Conservation (phyloP, 2,329 filamentous ascomycete genomes). For the Mycosphaerella arachidis region DNA sequence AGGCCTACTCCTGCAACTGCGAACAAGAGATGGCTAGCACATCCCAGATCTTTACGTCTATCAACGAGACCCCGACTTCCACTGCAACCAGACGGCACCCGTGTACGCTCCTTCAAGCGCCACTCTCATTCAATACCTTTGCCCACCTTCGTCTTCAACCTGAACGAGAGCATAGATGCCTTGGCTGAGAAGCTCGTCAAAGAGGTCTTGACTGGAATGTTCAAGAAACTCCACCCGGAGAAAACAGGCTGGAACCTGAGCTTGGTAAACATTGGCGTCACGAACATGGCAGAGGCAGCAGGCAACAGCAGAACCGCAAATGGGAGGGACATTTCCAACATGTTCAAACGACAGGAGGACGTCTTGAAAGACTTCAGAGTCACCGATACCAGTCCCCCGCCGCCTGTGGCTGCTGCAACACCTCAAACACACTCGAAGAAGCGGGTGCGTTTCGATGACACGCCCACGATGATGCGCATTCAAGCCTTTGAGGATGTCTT, state of each 20-base stretch:
- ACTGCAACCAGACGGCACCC: slow-evolving; percentile 50
- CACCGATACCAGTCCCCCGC: slow-evolving; percentile 36
- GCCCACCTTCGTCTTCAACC: slow-evolving; percentile 67
- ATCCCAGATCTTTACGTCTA: slow-evolving; percentile 75
- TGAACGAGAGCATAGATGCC: slow-evolving; percentile 54
- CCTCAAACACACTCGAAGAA: neutral
- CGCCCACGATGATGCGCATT: neutral
- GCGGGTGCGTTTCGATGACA: slow-evolving; percentile 2
- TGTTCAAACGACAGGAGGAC: slow-evolving; percentile 74
- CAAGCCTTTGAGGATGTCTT: slow-evolving; percentile 12
- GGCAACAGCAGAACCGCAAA: slow-evolving; percentile 41
- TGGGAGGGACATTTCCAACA: slow-evolving; percentile 71
- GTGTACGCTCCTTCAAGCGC: slow-evolving; percentile 59
- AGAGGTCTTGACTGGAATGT: slow-evolving; percentile 66
- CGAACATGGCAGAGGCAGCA: slow-evolving; percentile 65
- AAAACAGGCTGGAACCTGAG: slow-evolving; percentile 71
- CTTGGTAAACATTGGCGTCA: slow-evolving; percentile 79
- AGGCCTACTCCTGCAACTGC: neutral
- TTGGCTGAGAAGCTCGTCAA: slow-evolving; percentile 65
- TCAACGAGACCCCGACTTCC: slow-evolving; percentile 64
- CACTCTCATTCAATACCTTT: slow-evolving; percentile 71
- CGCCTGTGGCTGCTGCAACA: neutral
- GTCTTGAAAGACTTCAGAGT: slow-evolving; percentile 64
- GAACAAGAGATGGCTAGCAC: slow-evolving; percentile 63
- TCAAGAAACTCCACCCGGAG: slow-evolving; percentile 68